A percentile compares a stretch with the other conserved stretches of the same genome.
These are phyloP conservation scores for Trichoderma atroviride DNA, from an alignment of 2,329 filamentous ascomycete genomes.

Conservation along the genomic window DNA sequence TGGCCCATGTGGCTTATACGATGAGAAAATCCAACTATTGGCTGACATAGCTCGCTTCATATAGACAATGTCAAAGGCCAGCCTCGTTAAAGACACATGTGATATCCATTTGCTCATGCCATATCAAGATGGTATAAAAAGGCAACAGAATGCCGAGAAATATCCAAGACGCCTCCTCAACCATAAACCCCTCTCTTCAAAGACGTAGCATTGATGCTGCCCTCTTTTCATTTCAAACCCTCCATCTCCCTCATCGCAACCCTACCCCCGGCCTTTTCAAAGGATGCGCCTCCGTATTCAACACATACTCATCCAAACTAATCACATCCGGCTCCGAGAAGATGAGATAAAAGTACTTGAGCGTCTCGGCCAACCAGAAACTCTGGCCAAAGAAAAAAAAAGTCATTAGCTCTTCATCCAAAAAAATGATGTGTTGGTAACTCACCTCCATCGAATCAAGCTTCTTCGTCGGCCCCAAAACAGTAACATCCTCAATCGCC, in stretches of 20 bases:
- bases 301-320: constrained; percentile 68
- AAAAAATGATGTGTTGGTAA: constrained; percentile 17
- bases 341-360: constrained; percentile 76
- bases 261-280: constrained; percentile 10
- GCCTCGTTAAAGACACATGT: background rate
- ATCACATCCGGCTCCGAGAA: constrained; percentile 67
- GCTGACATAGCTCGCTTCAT: background rate
- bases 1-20: background rate
- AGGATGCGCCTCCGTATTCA: constrained; percentile 59
- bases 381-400: constrained; percentile 47
- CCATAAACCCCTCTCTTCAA: background rate
- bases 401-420: background rate
- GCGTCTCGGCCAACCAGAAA: constrained; percentile 73
- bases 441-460: constrained; percentile 63
- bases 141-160: background rate
- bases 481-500: constrained; percentile 49
- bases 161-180: background rate
- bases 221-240: background rate
- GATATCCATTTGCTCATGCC: background rate
- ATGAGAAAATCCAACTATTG: background rate
- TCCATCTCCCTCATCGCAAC: background rate
- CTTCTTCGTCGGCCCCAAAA: constrained; percentile 39
- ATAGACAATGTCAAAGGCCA: background rate
- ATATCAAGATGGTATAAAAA: background rate
- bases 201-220: background rate